These are phyloP conservation scores for Rhazya stricta DNA, from an alignment of 257 asterid species.

Conservation along the genomic window DNA sequence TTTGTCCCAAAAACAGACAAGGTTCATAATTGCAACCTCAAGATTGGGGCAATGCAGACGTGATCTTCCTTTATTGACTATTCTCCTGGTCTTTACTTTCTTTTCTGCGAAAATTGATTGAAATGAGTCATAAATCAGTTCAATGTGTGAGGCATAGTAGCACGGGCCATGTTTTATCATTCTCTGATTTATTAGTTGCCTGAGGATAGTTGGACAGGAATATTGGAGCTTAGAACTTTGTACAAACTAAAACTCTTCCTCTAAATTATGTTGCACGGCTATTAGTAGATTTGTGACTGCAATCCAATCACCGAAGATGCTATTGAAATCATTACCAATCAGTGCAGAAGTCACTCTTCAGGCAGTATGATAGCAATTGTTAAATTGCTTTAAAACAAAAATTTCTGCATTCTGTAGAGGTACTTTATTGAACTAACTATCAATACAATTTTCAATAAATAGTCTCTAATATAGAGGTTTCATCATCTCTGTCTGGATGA, in stretches of 20 bases:
- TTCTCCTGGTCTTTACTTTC: background rate
- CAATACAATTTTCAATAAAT: background rate
- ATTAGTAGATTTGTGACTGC: background rate
- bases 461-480: background rate
- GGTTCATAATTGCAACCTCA: background rate
- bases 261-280: background rate
- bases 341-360: background rate
- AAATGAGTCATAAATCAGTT: constrained; percentile 2
- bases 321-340: background rate
- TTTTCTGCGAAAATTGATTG: background rate
- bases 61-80: background rate
- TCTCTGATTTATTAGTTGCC: background rate
- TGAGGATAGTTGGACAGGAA: background rate
- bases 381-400: background rate
- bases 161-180: background rate
- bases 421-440: background rate
- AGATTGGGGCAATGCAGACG: background rate
- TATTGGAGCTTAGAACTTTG: background rate
- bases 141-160: background rate
- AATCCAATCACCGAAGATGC: background rate
- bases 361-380: background rate
- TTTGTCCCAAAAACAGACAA: background rate
- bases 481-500: background rate
- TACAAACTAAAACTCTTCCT: background rate
- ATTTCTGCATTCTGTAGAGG: background rate